Percentiles rank a stretch among this genome's conserved stretches.
Conservation (phyloP, 805 yeast genomes). For the Starmerella sirachaensis region DNA sequence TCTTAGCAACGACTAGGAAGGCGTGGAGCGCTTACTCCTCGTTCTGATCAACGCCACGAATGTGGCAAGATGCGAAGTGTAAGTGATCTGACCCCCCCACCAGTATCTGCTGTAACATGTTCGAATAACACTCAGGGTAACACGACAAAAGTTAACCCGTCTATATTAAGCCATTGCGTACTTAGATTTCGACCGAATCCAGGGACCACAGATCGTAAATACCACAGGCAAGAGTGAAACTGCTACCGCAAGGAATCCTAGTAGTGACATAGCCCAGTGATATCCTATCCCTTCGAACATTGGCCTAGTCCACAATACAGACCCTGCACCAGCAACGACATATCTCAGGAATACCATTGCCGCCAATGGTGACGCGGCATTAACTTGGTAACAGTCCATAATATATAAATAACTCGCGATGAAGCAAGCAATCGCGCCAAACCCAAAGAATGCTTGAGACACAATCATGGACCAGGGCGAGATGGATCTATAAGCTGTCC, state of each 20-base stretch:
- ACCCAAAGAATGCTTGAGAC: slow-evolving; percentile 13
- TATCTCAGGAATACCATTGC: slow-evolving; percentile 12
- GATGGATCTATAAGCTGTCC: slow-evolving; percentile 15
- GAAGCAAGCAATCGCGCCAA: slow-evolving; percentile 15
- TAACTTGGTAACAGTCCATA: slow-evolving; percentile 14
- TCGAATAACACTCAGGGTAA: no score
- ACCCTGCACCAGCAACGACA: slow-evolving; percentile 13
- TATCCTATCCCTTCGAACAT: slow-evolving; percentile 10
- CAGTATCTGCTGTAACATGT: no score
- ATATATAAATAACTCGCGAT: slow-evolving; percentile 12
- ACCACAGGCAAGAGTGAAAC: slow-evolving; percentile 8
- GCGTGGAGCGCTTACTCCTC: no score
- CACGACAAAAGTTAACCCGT: no score
- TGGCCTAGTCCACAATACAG: slow-evolving; percentile 16
- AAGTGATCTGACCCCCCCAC: no score
- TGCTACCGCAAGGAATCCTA: slow-evolving; percentile 11
- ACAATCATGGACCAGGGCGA: slow-evolving; percentile 14
- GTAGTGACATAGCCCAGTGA: slow-evolving; percentile 13
- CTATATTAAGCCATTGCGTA: slow-evolving; percentile 12
- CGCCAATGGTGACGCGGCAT: slow-evolving; percentile 17
- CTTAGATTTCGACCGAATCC: slow-evolving; percentile 3
- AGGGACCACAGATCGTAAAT: slow-evolving; percentile 6
- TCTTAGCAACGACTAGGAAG: no score
- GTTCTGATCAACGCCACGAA: no score
- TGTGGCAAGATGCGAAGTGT: no score